These are phyloP conservation scores for Trichoderma sp. DNA, from an alignment of 2,329 filamentous ascomycete species.

Conservation along the genomic window DNA sequence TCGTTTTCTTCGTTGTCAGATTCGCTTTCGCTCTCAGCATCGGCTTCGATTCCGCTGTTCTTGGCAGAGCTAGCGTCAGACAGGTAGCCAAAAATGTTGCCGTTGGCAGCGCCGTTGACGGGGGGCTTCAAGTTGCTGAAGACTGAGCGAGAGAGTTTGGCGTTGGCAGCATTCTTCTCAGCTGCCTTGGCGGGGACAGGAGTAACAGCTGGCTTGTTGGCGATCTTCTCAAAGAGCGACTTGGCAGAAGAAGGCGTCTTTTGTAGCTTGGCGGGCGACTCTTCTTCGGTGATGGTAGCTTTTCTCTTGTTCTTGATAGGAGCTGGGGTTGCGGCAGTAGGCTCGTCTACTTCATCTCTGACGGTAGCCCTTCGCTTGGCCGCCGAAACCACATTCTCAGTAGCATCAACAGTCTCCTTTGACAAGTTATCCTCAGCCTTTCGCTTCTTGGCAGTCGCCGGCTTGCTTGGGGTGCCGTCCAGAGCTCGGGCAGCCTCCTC, in stretches of 20 bases:
- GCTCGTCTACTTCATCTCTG: constrained; percentile 38
- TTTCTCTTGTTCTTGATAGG: constrained; percentile 53
- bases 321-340: constrained; percentile 28
- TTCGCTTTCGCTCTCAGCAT: constrained; percentile 44
- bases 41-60: constrained; percentile 50
- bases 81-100: constrained; percentile 57
- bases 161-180: constrained; percentile 33
- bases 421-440: constrained; percentile 54
- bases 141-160: constrained; percentile 42
- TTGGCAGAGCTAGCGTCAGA: constrained; percentile 55
- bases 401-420: constrained; percentile 35
- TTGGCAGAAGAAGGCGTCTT: constrained; percentile 54
- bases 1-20: constrained; percentile 37
- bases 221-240: constrained; percentile 55
- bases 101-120: constrained; percentile 25
- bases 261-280: constrained; percentile 50
- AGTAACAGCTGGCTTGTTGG: constrained; percentile 46
- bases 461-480: constrained; percentile 26
- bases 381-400: constrained; percentile 35
- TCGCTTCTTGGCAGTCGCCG: constrained; percentile 47
- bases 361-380: constrained; percentile 51
- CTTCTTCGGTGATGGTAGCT: constrained; percentile 41
- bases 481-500: neutral
- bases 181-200: constrained; percentile 25
- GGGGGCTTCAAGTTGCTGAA: constrained; percentile 39